phyloP scores from a whole-genome alignment of 805 yeast species.

The Saccharomyces kudriavzevii region DNA sequence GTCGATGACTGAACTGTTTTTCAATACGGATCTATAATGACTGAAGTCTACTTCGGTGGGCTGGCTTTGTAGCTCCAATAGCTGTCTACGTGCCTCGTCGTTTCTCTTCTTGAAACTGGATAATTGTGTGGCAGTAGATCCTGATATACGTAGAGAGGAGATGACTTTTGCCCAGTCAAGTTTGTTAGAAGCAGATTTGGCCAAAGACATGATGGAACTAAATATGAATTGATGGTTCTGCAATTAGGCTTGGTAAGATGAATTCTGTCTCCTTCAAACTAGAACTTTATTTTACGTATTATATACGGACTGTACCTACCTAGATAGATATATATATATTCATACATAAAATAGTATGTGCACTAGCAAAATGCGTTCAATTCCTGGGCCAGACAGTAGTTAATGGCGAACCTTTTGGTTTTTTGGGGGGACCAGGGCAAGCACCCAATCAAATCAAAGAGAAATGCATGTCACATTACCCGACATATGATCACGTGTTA shows the following conservation, averaged over 20 bases:
- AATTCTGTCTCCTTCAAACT: not conserved
- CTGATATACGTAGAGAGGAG: constrained; percentile 83
- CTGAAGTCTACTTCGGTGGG: constrained; percentile 72
- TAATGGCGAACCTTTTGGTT: not conserved
- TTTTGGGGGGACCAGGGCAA: constrained; percentile 1
- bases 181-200: constrained; percentile 63
- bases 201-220: constrained; percentile 25
- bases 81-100: constrained; percentile 89
- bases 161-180: constrained; percentile 92
- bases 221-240: not conserved
- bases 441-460: not conserved
- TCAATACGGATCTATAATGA: constrained; percentile 69
- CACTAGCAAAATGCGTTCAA: not conserved
- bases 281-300: not conserved
- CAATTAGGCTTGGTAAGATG: not conserved
- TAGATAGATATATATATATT: too few relatives aligned
- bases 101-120: constrained; percentile 95
- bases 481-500: not conserved
- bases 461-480: not conserved
- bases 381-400: not conserved
- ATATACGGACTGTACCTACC: too few relatives aligned
- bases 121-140: constrained; percentile 80
- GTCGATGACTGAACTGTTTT: constrained; percentile 70
- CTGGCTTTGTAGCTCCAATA: constrained; percentile 63
- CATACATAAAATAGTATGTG: not conserved